phyloP scores from a whole-genome alignment of 495 filamentous ascomycete species.

The Parathielavia appendiculata region DNA sequence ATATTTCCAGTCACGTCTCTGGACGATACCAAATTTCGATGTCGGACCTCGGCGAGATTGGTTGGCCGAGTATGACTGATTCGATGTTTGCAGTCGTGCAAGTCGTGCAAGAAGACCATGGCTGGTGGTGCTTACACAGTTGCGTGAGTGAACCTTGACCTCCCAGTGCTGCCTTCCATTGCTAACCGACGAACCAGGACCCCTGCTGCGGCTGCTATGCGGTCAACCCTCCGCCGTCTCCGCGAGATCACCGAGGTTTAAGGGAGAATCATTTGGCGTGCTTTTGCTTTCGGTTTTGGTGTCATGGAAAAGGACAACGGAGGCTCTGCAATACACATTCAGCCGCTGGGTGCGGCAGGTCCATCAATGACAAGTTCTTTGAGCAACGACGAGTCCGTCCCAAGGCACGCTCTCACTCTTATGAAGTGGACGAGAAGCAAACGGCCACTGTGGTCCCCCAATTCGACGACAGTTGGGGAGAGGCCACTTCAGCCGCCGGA shows the following conservation, averaged over 20 bases:
- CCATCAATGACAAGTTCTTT: conserved; percentile 36
- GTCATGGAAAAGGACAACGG: conserved; percentile 38
- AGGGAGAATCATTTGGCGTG: conserved; percentile 26
- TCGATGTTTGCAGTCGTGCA: conserved; percentile 54
- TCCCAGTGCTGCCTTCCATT: background rate
- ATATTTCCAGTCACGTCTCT: background rate
- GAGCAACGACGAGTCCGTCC: conserved; percentile 28
- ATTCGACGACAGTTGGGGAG: conserved; percentile 19
- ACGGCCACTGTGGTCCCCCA: conserved; percentile 12
- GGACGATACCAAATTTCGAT: background rate
- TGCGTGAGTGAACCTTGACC: conserved; percentile 61
- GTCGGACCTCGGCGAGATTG: background rate
- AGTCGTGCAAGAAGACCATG: conserved; percentile 85
- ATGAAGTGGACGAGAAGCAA: conserved; percentile 12
- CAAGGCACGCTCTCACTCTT: conserved; percentile 21
- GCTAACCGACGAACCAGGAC: conserved; percentile 56
- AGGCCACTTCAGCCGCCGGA: conserved; percentile 11
- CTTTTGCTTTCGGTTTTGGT: conserved; percentile 35
- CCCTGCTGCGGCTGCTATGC: conserved; percentile 89
- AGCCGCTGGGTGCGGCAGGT: conserved; percentile 31
- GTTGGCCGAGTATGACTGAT: conserved; percentile 4
- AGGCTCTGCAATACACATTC: conserved; percentile 33
- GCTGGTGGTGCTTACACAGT: conserved; percentile 96
- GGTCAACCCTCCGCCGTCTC: conserved; percentile 95
- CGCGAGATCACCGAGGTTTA: conserved; percentile 98